Base-by-base conservation (phyloP, 2,329 filamentous ascomycete species). In the Aspergillus thermomutatus region DNA sequence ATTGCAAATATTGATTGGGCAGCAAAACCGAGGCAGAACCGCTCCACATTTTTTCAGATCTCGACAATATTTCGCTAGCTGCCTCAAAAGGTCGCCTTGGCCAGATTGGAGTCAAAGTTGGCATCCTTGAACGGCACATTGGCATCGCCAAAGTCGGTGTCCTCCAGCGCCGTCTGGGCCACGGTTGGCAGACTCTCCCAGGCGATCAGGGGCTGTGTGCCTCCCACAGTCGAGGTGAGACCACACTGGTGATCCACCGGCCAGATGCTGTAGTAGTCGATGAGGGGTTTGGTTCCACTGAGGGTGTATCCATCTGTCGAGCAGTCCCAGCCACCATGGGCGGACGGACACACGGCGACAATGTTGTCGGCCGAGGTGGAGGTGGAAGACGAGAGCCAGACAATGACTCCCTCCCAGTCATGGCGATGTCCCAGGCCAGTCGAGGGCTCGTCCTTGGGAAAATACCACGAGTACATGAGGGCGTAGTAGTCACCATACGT, bases 341-440 rank as follows among this genome's bases (percentile, higher is more conserved):
- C 80, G 2, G 78, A 81, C 2, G 81, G 80, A 23, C 81, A 81
- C 7, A 83, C 78, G 23, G 80, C 81, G 1, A 78, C 64, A 28
- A 83, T 67, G 1, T 74, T 78, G 8, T 64, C 61, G 0, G 79
- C 74, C 0, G 70, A 66, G 0, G 69, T 69, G 1, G 72, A 73
- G 2, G 72, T 68, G 0, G 66, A 51, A 9, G 70, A 69, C 0
- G 73, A 71, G 0, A 84, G 74, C 79, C 79, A 84, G 26, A 84
- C 74, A 37, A 84, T 77, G 0, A 78, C 71, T n/a, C 78, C 79
- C 61, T 83, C 81, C 82, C 81, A 84, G 63, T 84, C 82, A 66
- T 83, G 79, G 21, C 80, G 77, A 61, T 83, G 82, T 8, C 81
- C 81, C 3, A 81, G 65, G 0, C 75, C 78, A 2, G 67, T 57